Base-by-base conservation (phyloP, 352 stramenopile species). In the Saprolegnia diclina region DNA sequence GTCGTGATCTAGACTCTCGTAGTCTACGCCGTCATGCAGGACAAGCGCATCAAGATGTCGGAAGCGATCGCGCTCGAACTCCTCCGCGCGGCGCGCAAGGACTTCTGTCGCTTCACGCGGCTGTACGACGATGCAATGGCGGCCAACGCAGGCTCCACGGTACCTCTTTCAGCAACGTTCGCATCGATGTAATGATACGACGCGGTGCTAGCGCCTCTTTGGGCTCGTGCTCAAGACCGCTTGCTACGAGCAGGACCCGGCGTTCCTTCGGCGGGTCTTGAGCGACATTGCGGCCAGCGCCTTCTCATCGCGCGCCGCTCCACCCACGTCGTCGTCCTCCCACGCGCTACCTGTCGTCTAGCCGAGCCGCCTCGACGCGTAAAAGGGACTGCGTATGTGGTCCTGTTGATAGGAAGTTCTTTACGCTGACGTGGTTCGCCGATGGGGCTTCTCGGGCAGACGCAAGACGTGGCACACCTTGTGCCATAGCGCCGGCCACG, bases 191-290 rank as follows among this genome's bases (percentile, higher is more conserved):
- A n/a, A 14, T n/a, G 42, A 14, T 48, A 48, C n/a, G n/a, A n/a
- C n/a, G n/a, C n/a, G n/a, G n/a, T 48, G 11, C 52, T 59, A 59
- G 52, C 52, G 52, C 24, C 35, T 59, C 52, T 59, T 59, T 24
- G 52, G 52, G 1, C 9, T 59, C 35, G 52, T 59, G 24, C 52
- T 59, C 35, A 59, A 59, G 35, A n/a, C 19, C 24, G 52, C 52
- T 26, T 59, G 52, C 35, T 59, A 59, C 19, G 13, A 59, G 52
- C 52, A 59, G 3, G 52, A 59, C 19, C 35, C 52, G 35, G 52
- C n/a, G 35, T 59, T 59, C 35, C 52, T 59, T 59, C 24, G 52
- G 11, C 52, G 52, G 24, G 52, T 59, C 11, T 9, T 59, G 3
- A 59, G 35, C 24, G 52, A 59, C 35, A 59, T 59, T 59, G 52